A percentile compares a stretch with the other conserved stretches of the same genome.
These are phyloP conservation scores for Mercurialis annua DNA, from an alignment of 345 rosid genomes.

Conservation along the genomic window DNA sequence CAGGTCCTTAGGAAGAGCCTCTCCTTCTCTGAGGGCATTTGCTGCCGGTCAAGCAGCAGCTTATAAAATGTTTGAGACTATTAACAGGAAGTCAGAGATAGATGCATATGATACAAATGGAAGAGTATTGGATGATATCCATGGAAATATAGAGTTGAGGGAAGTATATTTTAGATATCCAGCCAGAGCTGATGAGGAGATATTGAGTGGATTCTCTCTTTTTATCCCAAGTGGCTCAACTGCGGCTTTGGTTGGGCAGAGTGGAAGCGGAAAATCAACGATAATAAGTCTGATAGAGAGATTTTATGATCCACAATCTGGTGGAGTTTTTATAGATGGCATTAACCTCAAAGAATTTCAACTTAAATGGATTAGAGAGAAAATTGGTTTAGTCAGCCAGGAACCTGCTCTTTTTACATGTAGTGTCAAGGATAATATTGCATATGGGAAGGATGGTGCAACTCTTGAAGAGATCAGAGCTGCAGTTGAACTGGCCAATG, in stretches of 20 bases:
- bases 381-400: conserved; percentile 47
- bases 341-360: conserved; percentile 35
- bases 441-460: conserved; percentile 41
- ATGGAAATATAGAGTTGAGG: too few species aligned
- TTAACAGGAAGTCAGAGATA: conserved; percentile 35
- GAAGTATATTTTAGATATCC: conserved; percentile 45
- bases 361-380: conserved; percentile 43
- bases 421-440: conserved; percentile 38
- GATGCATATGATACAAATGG: conserved; percentile 32
- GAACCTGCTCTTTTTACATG: conserved; percentile 44
- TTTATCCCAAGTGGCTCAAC: conserved; percentile 32
- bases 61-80: conserved; percentile 42
- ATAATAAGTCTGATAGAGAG: conserved; percentile 44
- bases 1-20: conserved; percentile 40
- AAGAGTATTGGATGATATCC: conserved; percentile 27
- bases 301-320: conserved; percentile 43
- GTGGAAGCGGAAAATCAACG: conserved; percentile 51
- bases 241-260: conserved; percentile 45
- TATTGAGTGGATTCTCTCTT: conserved; percentile 39
- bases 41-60: conserved; percentile 46
- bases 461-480: conserved; percentile 39
- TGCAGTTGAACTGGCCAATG: conserved; percentile 42
- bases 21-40: conserved; percentile 44
- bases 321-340: conserved; percentile 42
- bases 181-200: conserved; percentile 34